phyloP scores from a whole-genome alignment of 805 yeast species.

The Kuraishia capsulata region DNA sequence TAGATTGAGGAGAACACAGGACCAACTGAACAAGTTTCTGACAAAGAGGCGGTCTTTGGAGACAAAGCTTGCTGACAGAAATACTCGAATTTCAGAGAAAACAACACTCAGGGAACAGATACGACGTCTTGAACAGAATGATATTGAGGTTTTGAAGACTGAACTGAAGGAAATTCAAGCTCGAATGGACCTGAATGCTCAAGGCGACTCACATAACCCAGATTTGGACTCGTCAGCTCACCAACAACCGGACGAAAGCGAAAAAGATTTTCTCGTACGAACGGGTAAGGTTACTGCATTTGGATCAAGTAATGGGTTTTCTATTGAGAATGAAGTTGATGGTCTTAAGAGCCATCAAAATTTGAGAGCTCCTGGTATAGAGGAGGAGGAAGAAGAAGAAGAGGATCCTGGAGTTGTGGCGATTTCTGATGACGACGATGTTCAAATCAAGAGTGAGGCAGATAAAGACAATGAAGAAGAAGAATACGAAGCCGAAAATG shows the following conservation, averaged over 20 bases:
- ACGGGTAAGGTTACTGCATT: constrained; percentile 94
- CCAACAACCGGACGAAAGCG: constrained; percentile 62
- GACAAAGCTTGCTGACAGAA: constrained; percentile 36
- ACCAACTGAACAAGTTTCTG: constrained; percentile 32
- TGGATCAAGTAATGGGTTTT: constrained; percentile 59
- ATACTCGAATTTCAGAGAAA: constrained; percentile 58
- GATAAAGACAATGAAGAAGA: constrained; percentile 6
- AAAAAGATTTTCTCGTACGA: constrained; percentile 71
- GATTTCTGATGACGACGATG: constrained; percentile 10
- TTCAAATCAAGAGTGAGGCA: constrained; percentile 9
- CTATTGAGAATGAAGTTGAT: constrained; percentile 19
- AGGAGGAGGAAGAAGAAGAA: constrained; percentile 4
- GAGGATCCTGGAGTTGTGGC: no score
- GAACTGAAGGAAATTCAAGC: constrained; percentile 57
- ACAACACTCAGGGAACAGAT: constrained; percentile 47
- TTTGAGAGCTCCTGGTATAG: constrained; percentile 43
- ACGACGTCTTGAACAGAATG: constrained; percentile 34
- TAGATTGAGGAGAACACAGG: constrained; percentile 60
- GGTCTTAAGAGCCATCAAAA: constrained; percentile 28
- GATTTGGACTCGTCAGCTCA: constrained; percentile 16
- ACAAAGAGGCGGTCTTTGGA: constrained; percentile 38
- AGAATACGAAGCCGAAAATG: constrained; percentile 7
- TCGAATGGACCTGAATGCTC: constrained; percentile 23
- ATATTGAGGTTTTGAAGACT: constrained; percentile 39
- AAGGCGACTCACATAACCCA: constrained; percentile 6